Evolutionary conservation across 257 asterid genomes (phyloP).

Genomic region (Verbena officinalis): DNA sequence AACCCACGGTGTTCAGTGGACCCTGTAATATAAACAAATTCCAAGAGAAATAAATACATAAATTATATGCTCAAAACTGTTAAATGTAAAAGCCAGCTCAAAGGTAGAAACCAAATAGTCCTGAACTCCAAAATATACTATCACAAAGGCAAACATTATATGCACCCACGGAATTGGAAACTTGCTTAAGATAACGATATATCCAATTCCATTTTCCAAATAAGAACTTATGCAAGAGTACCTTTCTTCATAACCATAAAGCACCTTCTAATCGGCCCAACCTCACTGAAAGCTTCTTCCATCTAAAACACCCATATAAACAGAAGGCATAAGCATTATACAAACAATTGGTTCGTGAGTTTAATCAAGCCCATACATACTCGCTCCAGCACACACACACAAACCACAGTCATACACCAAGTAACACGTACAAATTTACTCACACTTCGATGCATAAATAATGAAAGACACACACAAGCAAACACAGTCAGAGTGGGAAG

Average conservation of each 20-base stretch:
- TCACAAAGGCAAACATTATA: neutral
- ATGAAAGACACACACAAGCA: neutral
- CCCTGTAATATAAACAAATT: slow-evolving; percentile 47
- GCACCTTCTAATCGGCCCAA: slow-evolving; percentile 92
- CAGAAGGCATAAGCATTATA: slow-evolving; percentile 13
- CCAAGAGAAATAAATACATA: slow-evolving; percentile 12
- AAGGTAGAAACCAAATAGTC: neutral
- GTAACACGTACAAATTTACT: neutral
- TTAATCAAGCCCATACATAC: neutral
- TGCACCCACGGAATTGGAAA: neutral
- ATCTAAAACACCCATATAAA: slow-evolving; percentile 44
- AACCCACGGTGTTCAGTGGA: slow-evolving; percentile 85
- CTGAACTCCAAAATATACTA: neutral
- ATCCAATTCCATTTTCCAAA: slow-evolving; percentile 8
- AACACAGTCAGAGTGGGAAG: slow-evolving; percentile 8
- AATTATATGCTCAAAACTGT: neutral
- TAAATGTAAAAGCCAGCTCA: neutral
- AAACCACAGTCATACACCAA: neutral
- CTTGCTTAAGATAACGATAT: neutral
- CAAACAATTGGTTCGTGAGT: neutral
- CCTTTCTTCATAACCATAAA: slow-evolving; percentile 89
- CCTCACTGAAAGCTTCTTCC: slow-evolving; percentile 89
- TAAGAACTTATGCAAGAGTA: slow-evolving; percentile 30
- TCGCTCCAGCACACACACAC: neutral
- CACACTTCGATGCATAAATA: neutral